Evolutionary conservation across 2,329 filamentous ascomycete genomes (phyloP), one percentile per base, ranked within the genome.

Genomic region (Penicillium sp.): DNA sequence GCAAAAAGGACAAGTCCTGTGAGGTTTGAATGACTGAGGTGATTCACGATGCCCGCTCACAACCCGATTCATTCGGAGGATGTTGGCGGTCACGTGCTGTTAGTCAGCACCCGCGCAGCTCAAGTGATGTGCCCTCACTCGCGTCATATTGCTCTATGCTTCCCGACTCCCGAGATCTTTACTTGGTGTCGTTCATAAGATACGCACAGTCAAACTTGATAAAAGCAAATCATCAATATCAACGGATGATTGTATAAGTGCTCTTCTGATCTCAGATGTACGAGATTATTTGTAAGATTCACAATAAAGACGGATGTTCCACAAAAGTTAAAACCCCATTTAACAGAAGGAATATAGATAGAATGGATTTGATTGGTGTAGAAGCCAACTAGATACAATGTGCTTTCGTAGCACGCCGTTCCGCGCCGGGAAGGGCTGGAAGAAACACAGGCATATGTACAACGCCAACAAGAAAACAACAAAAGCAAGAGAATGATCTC

Each of bases 301-400:
- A 27, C 24, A 27, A 8, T 27, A 27, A 5, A 27, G 24, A 27
- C 24, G 5, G 8, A 27, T 5, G 24, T 27, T 8, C 24, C 4
- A 27, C 3, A 27, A n/a, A n/a, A n/a, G n/a, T n/a, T n/a, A n/a
- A 6, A 27, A 27, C 8, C 24, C 24, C 24, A 27, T 18, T 18
- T 18, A 18, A 18, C 3, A 27, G 24, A 27, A 27, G 24, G 5
- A 6, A 8, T 27, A 27, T 27, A 6, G 24, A 27, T 27, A 27
- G 24, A 27, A 27, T 27, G 24, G 8, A 27, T 34, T 34, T 13
- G 32, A 34, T 34, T 34, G 38, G 42, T 29, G 18, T 46, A 49
- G 39, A 55, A 34, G 39, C 46, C 32, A 56, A 22, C 39, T 56
- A n/a, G 32, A 62, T 59, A 52, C 58, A 57, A 59, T 58, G 50